These are phyloP conservation scores for Metschnikowia lachancei DNA, from an alignment of 805 yeast species.

Conservation along the genomic window DNA sequence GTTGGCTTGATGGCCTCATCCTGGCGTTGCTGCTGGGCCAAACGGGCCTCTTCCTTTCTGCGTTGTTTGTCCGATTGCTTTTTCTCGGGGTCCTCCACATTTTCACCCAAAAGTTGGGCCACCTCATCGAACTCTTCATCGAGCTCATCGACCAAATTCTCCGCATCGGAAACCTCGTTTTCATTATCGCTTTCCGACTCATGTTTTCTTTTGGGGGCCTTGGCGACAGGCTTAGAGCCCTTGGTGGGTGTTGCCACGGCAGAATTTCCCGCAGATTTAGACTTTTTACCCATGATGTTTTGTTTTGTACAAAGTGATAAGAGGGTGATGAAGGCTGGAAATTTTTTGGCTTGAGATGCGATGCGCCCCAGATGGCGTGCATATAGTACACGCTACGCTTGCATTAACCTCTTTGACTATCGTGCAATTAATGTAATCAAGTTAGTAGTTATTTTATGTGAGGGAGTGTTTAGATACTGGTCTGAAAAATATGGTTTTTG, in stretches of 20 bases:
- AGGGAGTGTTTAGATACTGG: too few relatives aligned
- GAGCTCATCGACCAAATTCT: constrained; percentile 50
- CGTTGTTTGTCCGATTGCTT: constrained; percentile 22
- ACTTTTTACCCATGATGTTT: constrained; percentile 8
- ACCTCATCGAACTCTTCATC: constrained; percentile 60
- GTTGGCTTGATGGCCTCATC: constrained; percentile 30
- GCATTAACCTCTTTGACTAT: too few relatives aligned
- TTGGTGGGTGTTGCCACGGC: background rate
- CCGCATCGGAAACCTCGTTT: constrained; percentile 27
- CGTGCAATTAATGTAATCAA: too few relatives aligned
- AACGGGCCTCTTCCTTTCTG: constrained; percentile 18
- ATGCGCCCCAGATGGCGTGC: constrained; percentile 11
- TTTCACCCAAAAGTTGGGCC: constrained; percentile 49
- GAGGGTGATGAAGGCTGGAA: constrained; percentile 2
- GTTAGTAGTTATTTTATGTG: too few relatives aligned
- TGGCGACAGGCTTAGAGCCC: background rate
- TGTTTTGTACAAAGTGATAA: background rate
- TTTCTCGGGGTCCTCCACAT: constrained; percentile 42
- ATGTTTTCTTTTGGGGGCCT: constrained; percentile 24
- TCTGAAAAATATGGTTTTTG: too few relatives aligned
- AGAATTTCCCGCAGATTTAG: constrained; percentile 5
- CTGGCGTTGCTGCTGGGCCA: constrained; percentile 24
- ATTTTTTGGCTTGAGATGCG: constrained; percentile 17
- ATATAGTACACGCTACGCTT: too few relatives aligned
- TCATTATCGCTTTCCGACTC: constrained; percentile 32